A percentile compares a stretch with the other conserved stretches of the same genome.
These are phyloP conservation scores for Chionographis japonica DNA, from an alignment of 106 monocot species.

Conservation along the genomic window DNA sequence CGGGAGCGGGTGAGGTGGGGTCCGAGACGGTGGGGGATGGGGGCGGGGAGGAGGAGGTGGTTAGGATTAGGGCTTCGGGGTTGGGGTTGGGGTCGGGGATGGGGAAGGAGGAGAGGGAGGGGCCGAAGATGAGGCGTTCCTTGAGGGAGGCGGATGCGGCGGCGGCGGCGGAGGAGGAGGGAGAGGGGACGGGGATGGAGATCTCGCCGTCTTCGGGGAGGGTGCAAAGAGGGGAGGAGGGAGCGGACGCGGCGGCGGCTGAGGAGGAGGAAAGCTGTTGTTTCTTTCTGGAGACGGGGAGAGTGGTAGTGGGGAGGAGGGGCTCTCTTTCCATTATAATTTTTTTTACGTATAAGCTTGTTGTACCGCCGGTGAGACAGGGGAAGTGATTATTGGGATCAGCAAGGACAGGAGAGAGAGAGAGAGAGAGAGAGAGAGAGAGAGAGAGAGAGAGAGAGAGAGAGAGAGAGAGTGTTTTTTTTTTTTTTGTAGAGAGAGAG, in stretches of 20 bases:
- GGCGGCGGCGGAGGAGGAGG: background rate
- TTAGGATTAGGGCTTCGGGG: background rate
- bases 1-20: conserved; percentile 1
- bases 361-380: no score
- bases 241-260: background rate
- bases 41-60: background rate
- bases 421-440: no score
- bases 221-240: conserved; percentile 28
- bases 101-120: conserved; percentile 11
- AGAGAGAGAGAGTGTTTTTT: no score
- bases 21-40: background rate
- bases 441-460: no score
- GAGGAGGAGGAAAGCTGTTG: no score
- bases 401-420: no score
- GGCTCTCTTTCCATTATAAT: background rate
- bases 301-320: background rate
- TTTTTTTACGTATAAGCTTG: no score
- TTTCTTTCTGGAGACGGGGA: no score
- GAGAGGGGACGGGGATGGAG: conserved; percentile 16
- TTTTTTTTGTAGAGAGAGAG: no score
- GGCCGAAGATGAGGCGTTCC: conserved; percentile 61
- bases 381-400: no score
- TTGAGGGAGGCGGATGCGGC: conserved; percentile 29
- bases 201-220: conserved; percentile 58
- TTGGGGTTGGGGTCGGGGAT: background rate